Conservation (phyloP, 768 basidiomycete genomes). For the Cyclocybe aegerita region DNA sequence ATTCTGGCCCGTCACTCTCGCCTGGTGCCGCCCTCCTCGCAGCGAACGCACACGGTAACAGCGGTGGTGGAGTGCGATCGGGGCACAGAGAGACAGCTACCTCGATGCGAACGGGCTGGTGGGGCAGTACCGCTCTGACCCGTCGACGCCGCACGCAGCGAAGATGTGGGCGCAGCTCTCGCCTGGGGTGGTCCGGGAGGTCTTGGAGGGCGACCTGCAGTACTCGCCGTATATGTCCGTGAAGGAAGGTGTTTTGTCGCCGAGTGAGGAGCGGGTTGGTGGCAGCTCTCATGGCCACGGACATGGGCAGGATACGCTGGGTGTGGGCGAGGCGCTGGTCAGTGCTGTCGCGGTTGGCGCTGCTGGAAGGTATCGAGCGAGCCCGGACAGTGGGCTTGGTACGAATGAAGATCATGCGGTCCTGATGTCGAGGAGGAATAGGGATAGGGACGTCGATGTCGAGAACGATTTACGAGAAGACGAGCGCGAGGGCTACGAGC, state of each 20-base stretch:
- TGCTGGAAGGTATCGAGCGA: conserved; percentile 10
- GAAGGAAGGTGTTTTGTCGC: conserved; percentile 10
- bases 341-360: conserved; percentile 31
- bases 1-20: too few relatives aligned
- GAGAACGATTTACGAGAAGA: too few relatives aligned
- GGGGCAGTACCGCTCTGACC: conserved; percentile 32
- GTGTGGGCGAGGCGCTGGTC: conserved; percentile 63
- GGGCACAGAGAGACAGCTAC: conserved; percentile 33
- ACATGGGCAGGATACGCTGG: conserved; percentile 48
- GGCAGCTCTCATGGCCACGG: conserved; percentile 23
- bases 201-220: conserved; percentile 42
- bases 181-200: conserved; percentile 42
- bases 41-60: too few relatives aligned
- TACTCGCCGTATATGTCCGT: conserved; percentile 46
- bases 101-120: conserved; percentile 29
- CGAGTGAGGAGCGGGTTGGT: background rate
- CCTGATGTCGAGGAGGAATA: too few relatives aligned
- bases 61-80: background rate
- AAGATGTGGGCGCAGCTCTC: conserved; percentile 55
- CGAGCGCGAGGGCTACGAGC: too few relatives aligned
- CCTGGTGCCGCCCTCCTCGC: too few relatives aligned
- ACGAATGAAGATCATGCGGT: conserved; percentile 46
- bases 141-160: conserved; percentile 35
- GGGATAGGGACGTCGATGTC: too few relatives aligned
- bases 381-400: conserved; percentile 46